Evolutionary conservation across 345 rosid species (phyloP).

Genomic region (Salix exigua): DNA sequence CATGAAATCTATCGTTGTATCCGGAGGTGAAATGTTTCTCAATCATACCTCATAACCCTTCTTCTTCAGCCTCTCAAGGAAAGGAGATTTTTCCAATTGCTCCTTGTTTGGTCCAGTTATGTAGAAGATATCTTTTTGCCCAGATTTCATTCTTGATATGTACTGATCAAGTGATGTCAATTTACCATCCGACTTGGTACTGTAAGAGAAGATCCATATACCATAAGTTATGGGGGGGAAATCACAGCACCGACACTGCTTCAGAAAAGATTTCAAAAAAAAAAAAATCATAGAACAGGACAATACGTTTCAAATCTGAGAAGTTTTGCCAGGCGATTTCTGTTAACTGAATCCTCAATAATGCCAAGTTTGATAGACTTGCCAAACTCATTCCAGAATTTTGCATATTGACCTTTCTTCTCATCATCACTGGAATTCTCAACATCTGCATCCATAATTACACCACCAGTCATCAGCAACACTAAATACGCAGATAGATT

Average conservation of each 20-base stretch:
- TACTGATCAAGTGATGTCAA: slow-evolving; percentile 93
- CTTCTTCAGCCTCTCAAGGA: slow-evolving; percentile 92
- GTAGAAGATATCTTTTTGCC: slow-evolving; percentile 87
- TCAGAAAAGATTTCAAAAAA: neutral
- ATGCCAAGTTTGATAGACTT: slow-evolving; percentile 94
- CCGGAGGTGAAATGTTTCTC: too few relatives aligned
- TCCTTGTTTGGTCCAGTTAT: slow-evolving; percentile 94
- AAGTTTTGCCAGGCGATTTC: slow-evolving; percentile 90
- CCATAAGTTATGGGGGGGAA: neutral
- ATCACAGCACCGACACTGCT: neutral
- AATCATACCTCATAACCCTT: slow-evolving; percentile 75
- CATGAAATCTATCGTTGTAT: neutral
- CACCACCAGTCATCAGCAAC: neutral
- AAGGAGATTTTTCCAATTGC: slow-evolving; percentile 90
- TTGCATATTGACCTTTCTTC: slow-evolving; percentile 85
- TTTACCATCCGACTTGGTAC: slow-evolving; percentile 88
- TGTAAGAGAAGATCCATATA: slow-evolving; percentile 27
- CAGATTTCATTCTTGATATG: slow-evolving; percentile 85
- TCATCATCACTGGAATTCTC: slow-evolving; percentile 66
- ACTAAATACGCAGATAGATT: neutral
- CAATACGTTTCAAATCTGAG: slow-evolving; percentile 84
- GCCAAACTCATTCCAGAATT: slow-evolving; percentile 98
- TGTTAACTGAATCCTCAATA: slow-evolving; percentile 90
- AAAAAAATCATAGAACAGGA: neutral
- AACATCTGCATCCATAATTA: slow-evolving; percentile 34